Evolutionary conservation across 1,284 basidiomycete genomes (phyloP).

Genomic region (Ustilago hordei): DNA sequence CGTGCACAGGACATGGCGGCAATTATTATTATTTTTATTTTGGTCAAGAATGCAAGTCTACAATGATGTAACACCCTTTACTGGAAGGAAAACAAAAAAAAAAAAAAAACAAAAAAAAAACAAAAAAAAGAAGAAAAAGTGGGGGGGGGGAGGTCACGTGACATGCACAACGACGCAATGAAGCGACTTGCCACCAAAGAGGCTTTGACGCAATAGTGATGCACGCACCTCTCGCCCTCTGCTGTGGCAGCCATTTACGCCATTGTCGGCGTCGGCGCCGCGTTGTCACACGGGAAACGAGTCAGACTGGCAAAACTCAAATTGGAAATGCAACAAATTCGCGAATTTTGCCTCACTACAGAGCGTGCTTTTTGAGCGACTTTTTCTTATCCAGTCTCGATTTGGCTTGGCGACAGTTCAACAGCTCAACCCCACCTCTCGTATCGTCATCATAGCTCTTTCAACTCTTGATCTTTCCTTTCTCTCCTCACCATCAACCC

Average conservation of each 20-base stretch:
- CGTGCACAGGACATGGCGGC: neutral
- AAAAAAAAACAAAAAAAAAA: neutral
- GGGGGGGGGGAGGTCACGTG: slow-evolving; percentile 9
- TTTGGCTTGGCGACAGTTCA: neutral
- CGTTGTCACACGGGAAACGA: neutral
- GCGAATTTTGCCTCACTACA: neutral
- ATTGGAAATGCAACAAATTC: neutral
- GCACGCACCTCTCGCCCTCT: neutral
- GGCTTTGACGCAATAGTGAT: neutral
- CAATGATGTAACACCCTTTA: neutral
- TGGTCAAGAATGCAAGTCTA: neutral
- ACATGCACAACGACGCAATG: slow-evolving; percentile 12
- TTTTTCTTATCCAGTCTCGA: neutral
- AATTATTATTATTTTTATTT: neutral
- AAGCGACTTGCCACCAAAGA: neutral
- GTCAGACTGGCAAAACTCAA: slow-evolving; percentile 4
- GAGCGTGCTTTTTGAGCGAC: neutral
- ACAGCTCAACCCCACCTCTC: neutral
- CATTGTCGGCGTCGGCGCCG: slow-evolving; percentile 4
- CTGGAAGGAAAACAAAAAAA: too few species aligned
- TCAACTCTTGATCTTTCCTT: slow-evolving; percentile 3
- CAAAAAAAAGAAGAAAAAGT: too few species aligned
- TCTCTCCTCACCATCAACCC: slow-evolving; percentile 5
- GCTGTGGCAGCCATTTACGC: neutral
- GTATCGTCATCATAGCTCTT: neutral